These are phyloP conservation scores for Trichoderma gracile DNA, from an alignment of 2,329 filamentous ascomycete genomes.

Conservation along the genomic window DNA sequence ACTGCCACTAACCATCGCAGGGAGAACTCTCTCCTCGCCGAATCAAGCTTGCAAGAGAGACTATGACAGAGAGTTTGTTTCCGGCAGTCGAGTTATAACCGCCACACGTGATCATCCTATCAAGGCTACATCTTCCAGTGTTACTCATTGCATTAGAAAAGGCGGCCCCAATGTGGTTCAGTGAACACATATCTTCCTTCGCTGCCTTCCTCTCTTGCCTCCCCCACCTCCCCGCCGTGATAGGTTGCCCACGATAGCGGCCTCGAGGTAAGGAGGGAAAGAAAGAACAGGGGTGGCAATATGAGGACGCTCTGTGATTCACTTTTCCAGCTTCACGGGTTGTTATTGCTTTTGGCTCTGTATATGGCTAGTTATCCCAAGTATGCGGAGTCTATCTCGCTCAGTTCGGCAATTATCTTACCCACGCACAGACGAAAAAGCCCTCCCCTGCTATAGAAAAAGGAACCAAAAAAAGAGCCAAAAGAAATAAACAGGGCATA, in stretches of 20 bases:
- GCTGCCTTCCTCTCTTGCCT: neutral
- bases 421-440: too few species aligned
- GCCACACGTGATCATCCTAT: too few species aligned
- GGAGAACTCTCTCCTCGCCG: too few species aligned
- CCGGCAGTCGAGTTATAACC: too few species aligned
- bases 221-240: neutral
- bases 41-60: too few species aligned
- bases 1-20: too few species aligned
- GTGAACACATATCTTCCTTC: neutral
- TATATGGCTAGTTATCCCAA: neutral
- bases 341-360: too few species aligned
- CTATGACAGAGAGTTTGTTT: too few species aligned
- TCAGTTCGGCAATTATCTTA: neutral
- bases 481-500: too few species aligned
- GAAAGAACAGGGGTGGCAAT: neutral
- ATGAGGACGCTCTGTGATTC: neutral
- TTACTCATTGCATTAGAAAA: neutral
- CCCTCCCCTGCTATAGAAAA: neutral
- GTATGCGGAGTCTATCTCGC: slow-evolving; percentile 8
- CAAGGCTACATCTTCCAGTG: too few species aligned
- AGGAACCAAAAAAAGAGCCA: too few species aligned
- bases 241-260: neutral
- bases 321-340: too few species aligned
- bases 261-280: neutral
- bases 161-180: neutral